These are phyloP conservation scores for Discostella stelligeroides DNA, from an alignment of 108 stramenopile species.

Conservation along the genomic window DNA sequence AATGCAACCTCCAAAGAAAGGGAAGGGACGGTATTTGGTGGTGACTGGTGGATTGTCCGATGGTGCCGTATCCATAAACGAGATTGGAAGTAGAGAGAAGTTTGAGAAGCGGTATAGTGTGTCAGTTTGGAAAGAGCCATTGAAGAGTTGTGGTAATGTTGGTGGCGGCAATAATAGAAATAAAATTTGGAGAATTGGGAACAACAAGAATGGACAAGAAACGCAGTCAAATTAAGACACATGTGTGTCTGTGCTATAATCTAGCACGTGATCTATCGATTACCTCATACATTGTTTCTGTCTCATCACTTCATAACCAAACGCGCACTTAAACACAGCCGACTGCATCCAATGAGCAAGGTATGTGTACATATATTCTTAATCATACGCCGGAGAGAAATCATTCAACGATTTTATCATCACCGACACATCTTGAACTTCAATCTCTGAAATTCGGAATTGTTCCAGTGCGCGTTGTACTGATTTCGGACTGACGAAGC, in stretches of 20 bases:
- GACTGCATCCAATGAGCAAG: too few species aligned
- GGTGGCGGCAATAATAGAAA: too few species aligned
- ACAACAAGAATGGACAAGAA: too few species aligned
- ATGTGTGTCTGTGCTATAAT: too few species aligned
- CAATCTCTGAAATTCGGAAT: constrained; percentile 69
- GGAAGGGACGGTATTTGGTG: constrained; percentile 24
- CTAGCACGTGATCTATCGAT: too few species aligned
- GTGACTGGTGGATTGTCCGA: constrained; percentile 50
- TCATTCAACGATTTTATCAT: constrained; percentile 64
- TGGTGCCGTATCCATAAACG: constrained; percentile 41
- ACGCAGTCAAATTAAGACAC: too few species aligned
- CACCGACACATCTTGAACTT: constrained; percentile 84
- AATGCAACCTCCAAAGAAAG: constrained; percentile 23
- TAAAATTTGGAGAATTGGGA: too few species aligned
- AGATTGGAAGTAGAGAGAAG: constrained; percentile 10
- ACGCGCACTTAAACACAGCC: too few species aligned
- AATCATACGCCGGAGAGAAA: constrained; percentile 22
- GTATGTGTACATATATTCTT: too few species aligned
- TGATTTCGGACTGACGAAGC: constrained; percentile 68
- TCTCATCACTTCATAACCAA: too few species aligned
- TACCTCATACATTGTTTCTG: too few species aligned
- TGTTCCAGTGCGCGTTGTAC: constrained; percentile 63
- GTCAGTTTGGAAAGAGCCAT: neutral
- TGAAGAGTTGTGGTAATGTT: neutral
- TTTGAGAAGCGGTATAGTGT: constrained; percentile 5